Base-by-base conservation (phyloP, 2,329 filamentous ascomycete genomes). In the Curvularia hawaiiensis region DNA sequence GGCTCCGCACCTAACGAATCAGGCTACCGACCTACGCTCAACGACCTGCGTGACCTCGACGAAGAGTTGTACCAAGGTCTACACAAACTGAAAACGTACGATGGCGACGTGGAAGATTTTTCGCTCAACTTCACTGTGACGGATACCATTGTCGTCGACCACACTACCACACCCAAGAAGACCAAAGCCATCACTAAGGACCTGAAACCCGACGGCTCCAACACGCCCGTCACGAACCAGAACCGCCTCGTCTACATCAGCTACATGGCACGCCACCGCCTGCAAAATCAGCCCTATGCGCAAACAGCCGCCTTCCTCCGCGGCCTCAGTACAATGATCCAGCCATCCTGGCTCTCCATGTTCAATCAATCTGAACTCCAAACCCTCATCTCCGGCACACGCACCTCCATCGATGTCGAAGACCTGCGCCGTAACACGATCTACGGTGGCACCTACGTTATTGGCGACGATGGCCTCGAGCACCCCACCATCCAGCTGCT, bases 281-380 rank as follows among this genome's bases (percentile, higher is more conserved):
- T 99, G 0, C 88, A 92, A 54, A 83, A 85, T 1, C 95, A 98
- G 71, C 90, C 91, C 1, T 84, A 85, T 49, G 79, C 83, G n/a
- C 92, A 97, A 71, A 97, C 93, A 0, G 84, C 87, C 22, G 92
- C 92, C 1, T 99, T 99, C 75, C 84, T 99, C 8, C 87, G 87
- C 54, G 95, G 95, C 0, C 85, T 99, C 1, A 87, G 90, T 22
- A 84, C 88, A 63, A 96, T 99, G 71, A 95, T 99, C 63, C 89
- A 93, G 57, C 93, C 94, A 0, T 86, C 87, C 3, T 99, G 95
- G 95, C 84, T 99, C 4, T 92, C 90, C 68, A 98, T 99, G 95
- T 99, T 99, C 82, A 99, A 99, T 76, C 94, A 97, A 75, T 87
- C 87, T 3, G 95, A 99, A 75, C 84, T 99, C 4, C 95, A 98